phyloP scores from a whole-genome alignment of 176 grass and related monocot genomes.

The Juncus inflexus region DNA sequence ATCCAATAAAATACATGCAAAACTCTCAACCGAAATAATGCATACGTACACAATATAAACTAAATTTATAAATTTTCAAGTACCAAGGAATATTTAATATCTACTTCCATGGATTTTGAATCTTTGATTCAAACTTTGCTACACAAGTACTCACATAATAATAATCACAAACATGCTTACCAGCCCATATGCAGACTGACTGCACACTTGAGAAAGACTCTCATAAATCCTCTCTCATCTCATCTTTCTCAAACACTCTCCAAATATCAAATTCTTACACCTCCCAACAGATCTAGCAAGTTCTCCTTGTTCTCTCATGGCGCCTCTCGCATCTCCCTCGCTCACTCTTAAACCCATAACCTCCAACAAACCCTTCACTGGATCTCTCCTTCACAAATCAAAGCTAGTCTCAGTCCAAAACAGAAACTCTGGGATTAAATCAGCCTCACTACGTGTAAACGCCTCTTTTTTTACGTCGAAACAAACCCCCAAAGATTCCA shows the following conservation, averaged over 20 bases:
- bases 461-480: constrained; percentile 29
- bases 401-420: constrained; percentile 1
- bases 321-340: constrained; percentile 18
- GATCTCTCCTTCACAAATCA: constrained; percentile 11
- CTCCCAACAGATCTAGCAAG: not conserved
- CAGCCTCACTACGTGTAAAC: constrained; percentile 7
- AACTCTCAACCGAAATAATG: no score
- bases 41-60: no score
- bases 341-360: constrained; percentile 10
- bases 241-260: not conserved
- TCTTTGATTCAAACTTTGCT: no score
- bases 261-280: no score
- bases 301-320: constrained; percentile 16
- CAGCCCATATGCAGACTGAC: not conserved
- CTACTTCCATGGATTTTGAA: no score
- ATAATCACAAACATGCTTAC: no score
- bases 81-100: no score
- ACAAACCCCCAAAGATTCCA: constrained; percentile 29
- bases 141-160: no score
- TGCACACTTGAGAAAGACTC: not conserved
- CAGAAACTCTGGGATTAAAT: not conserved
- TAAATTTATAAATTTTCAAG: no score
- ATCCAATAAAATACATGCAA: no score
- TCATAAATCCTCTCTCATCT: not conserved
- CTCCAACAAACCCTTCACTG: constrained; percentile 8